Conservation (phyloP, 1,139 yeast genomes). For the Hyphopichia buzzinii region DNA sequence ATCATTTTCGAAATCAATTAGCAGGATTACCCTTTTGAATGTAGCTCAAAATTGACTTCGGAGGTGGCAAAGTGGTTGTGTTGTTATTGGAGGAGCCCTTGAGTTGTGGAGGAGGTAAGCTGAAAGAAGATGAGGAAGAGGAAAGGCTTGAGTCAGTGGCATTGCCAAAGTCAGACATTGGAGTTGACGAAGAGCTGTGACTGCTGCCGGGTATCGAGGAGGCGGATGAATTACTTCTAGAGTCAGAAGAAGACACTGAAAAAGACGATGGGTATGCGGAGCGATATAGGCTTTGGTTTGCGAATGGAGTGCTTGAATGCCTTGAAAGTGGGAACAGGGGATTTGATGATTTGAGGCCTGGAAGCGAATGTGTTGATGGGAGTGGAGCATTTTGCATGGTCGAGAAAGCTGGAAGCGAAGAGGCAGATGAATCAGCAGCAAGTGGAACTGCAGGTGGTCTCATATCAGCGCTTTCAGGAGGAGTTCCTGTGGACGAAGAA, state of each 20-base stretch:
- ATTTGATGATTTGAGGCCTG: background rate
- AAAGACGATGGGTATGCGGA: background rate
- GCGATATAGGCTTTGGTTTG: too few species aligned
- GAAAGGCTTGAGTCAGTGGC: background rate
- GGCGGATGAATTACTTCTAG: too few species aligned
- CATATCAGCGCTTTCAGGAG: background rate
- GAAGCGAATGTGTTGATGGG: background rate
- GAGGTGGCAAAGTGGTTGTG: constrained; percentile 1
- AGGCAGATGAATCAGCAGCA: too few species aligned
- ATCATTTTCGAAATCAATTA: too few species aligned
- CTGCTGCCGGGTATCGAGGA: constrained; percentile 1
- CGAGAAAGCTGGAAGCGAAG: background rate
- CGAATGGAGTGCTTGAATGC: too few species aligned
- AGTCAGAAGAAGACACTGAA: too few species aligned
- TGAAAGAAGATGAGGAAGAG: background rate
- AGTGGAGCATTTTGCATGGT: background rate
- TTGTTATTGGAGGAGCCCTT: background rate
- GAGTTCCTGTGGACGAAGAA: background rate
- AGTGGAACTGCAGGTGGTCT: background rate
- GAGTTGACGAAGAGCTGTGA: background rate
- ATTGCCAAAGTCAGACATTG: background rate
- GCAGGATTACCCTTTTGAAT: background rate
- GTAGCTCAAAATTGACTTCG: constrained; percentile 1
- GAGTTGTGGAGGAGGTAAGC: background rate
- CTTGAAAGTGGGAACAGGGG: too few species aligned